Percentiles rank a stretch among this genome's conserved stretches.
Conservation (phyloP, 352 stramenopile genomes). For the Peronospora destructor region DNA sequence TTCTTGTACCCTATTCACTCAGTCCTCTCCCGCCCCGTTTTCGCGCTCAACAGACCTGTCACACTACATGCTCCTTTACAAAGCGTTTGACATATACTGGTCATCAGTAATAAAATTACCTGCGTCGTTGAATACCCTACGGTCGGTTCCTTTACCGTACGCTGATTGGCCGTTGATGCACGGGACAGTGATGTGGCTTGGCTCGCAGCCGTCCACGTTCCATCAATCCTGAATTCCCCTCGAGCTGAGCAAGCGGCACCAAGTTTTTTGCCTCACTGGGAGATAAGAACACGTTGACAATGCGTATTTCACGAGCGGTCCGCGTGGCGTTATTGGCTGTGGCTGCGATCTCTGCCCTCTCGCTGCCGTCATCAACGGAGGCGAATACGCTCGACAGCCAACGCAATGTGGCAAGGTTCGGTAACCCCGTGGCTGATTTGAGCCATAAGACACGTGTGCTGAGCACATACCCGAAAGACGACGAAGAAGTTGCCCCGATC, state of each 20-base stretch:
- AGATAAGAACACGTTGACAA: slow-evolving; percentile 21
- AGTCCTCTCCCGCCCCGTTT: slow-evolving; percentile 20
- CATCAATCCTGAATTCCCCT: slow-evolving; percentile 60
- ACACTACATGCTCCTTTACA: not conserved
- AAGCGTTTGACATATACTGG: not conserved
- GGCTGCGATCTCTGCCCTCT: slow-evolving; percentile 37
- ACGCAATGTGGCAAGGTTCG: slow-evolving; percentile 22
- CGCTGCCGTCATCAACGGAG: slow-evolving; percentile 16
- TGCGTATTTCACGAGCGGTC: slow-evolving; percentile 52
- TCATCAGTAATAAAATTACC: not conserved
- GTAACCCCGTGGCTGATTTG: slow-evolving; percentile 20
- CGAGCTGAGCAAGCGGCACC: slow-evolving; percentile 24
- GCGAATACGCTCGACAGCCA: slow-evolving; percentile 18
- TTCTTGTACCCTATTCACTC: slow-evolving; percentile 20
- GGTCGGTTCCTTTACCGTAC: slow-evolving; percentile 19
- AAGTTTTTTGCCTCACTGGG: slow-evolving; percentile 3
- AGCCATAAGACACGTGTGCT: slow-evolving; percentile 32
- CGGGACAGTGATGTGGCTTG: slow-evolving; percentile 14
- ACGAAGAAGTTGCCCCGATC: slow-evolving; percentile 6
- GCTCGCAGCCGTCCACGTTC: slow-evolving; percentile 24
- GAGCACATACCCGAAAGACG: slow-evolving; percentile 11
- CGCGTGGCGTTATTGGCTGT: slow-evolving; percentile 46
- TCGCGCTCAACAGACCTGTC: slow-evolving; percentile 9
- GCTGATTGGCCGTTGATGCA: slow-evolving; percentile 27
- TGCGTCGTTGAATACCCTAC: slow-evolving; percentile 14